Evolutionary conservation across 2,329 filamentous ascomycete genomes (phyloP), one percentile per base, ranked within the genome.

Genomic region (Teratosphaeria destructans): DNA sequence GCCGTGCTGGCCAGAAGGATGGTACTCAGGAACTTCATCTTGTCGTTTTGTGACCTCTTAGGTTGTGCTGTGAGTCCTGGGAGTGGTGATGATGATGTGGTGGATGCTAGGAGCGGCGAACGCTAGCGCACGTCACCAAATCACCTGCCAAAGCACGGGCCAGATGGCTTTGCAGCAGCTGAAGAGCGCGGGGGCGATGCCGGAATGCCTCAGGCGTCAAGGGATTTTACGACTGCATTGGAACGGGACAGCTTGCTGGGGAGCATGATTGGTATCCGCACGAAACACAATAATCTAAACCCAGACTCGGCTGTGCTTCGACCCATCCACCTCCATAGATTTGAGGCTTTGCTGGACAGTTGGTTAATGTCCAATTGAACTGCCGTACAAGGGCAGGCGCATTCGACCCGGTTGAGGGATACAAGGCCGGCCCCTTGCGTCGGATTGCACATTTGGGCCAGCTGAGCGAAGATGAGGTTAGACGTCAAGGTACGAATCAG

Each of bases 401-500:
- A 35, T n/a, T 19, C 58, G 23, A 27, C 61, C 57, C 34, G 23
- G 57, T 57, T 58, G 35, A 62, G 49, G n/a, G 23, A 58, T 59
- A 61, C 66, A 59, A 61, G 47, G 60, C 56, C 61, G 58, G 62
- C 65, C 67, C 68, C 67, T 70, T 70, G 67, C 66, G 59, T 67
- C 57, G 59, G 55, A 49, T n/a, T 19, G 19, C 43, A 49, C 43
- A 49, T 49, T 49, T 49, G 64, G 64, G 63, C 60, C 56, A 61
- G 62, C 64, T 60, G 62, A 65, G 37, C 23, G 26, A 72, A 54
- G 59, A 84, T 84, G 82, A 80, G 79, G 68, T 77, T 84, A 70
- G 81, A 84, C 71, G 77, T 84, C 54, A 84, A 84, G 80, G 81
- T 83, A 73, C 16, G 55, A 16, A 34, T 37, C 34, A 16, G 43